These are phyloP conservation scores for Vitis hybrid DNA, from an alignment of 177 flowering plant species.

Conservation along the genomic window DNA sequence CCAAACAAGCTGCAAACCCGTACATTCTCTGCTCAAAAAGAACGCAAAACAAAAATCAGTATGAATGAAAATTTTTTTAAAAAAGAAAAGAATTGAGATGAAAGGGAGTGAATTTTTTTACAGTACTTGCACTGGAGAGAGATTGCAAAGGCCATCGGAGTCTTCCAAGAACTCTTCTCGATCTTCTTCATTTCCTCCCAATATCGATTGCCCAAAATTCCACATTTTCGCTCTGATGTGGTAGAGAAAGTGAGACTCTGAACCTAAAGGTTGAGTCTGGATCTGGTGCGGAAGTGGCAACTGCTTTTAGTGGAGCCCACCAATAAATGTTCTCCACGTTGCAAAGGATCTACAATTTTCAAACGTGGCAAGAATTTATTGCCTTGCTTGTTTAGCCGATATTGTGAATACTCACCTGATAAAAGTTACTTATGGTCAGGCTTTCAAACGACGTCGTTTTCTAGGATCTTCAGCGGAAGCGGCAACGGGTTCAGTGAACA, in stretches of 20 bases:
- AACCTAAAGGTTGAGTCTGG: too few relatives aligned
- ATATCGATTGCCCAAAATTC: conserved; percentile 36
- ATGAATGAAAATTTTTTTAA: neutral
- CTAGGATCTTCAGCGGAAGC: neutral
- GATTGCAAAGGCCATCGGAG: conserved; percentile 50
- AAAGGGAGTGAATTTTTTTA: neutral
- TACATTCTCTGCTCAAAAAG: conserved; percentile 64
- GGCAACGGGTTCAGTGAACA: neutral
- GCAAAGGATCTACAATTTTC: too few relatives aligned
- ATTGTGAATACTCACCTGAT: neutral
- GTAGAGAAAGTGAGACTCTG: too few relatives aligned
- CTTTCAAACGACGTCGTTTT: neutral
- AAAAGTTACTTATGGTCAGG: neutral
- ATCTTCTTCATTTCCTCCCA: conserved; percentile 52
- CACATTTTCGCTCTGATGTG: conserved; percentile 37
- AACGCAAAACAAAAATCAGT: neutral
- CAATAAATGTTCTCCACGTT: too few relatives aligned
- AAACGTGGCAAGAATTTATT: too few relatives aligned
- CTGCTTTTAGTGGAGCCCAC: too few relatives aligned
- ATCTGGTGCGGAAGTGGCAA: too few relatives aligned
- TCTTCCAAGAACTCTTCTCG: conserved; percentile 46
- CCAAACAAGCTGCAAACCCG: conserved; percentile 67
- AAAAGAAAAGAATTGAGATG: neutral
- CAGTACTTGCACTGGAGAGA: conserved; percentile 66
- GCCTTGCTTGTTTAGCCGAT: neutral